phyloP scores from a whole-genome alignment of 2,329 filamentous ascomycete species.

The Fusarium buharicum region DNA sequence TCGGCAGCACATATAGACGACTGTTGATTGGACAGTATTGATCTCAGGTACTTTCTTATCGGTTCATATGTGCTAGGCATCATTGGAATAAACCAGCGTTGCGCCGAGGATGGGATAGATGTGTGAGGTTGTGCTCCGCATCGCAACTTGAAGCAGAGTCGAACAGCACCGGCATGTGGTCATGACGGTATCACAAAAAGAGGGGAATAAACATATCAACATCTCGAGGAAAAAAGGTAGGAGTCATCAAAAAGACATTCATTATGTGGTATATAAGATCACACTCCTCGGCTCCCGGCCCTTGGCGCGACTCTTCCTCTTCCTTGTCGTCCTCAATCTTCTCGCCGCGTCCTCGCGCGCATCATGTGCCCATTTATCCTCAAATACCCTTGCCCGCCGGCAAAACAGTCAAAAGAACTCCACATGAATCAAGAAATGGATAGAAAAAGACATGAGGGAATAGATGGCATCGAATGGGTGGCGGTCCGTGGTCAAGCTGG shows the following conservation, averaged over 20 bases:
- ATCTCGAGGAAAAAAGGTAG: not conserved
- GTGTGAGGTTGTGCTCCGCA: too few relatives aligned
- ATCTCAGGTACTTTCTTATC: too few relatives aligned
- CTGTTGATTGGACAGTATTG: too few relatives aligned
- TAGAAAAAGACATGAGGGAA: slow-evolving; percentile 24
- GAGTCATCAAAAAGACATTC: slow-evolving; percentile 27
- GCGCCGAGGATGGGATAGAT: too few relatives aligned
- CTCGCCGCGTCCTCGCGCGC: slow-evolving; percentile 1
- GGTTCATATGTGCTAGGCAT: too few relatives aligned
- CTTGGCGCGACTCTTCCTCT: slow-evolving; percentile 12
- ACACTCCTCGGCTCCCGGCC: slow-evolving; percentile 7
- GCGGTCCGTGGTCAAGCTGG: slow-evolving; percentile 23
- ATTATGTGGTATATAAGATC: slow-evolving; percentile 37
- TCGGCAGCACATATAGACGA: too few relatives aligned
- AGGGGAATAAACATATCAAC: not conserved
- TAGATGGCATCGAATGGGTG: slow-evolving; percentile 31
- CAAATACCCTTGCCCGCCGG: slow-evolving; percentile 24
- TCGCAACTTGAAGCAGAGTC: too few relatives aligned
- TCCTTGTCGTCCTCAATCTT: slow-evolving; percentile 8
- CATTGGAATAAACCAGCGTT: too few relatives aligned
- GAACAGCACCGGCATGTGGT: too few relatives aligned
- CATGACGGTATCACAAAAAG: too few relatives aligned
- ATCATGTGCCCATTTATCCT: slow-evolving; percentile 21
- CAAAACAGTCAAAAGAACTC: slow-evolving; percentile 30
- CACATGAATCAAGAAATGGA: slow-evolving; percentile 26